Evolutionary conservation across 768 basidiomycete genomes (phyloP).

Genomic region (Tephrocybe sp.): DNA sequence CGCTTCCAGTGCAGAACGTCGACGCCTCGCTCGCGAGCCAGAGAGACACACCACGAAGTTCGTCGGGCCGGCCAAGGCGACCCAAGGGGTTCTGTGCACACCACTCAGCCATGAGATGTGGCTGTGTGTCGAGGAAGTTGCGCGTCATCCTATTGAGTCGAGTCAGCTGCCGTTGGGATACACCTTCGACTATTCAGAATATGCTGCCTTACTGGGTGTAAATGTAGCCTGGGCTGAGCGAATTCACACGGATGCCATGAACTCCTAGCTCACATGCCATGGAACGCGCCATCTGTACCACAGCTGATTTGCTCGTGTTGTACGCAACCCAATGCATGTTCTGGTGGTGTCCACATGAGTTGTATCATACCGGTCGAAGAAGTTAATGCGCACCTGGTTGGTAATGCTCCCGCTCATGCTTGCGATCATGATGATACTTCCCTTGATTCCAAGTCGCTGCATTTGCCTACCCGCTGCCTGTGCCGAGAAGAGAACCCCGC

Average conservation of each 20-base stretch:
- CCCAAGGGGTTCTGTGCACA: constrained; percentile 59
- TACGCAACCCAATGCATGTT: constrained; percentile 70
- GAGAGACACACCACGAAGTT: constrained; percentile 61
- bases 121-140: constrained; percentile 51
- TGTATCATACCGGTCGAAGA: neutral
- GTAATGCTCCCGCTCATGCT: constrained; percentile 63
- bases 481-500: constrained; percentile 55
- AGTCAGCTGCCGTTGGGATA: neutral
- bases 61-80: constrained; percentile 63
- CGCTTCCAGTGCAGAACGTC: constrained; percentile 72
- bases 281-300: constrained; percentile 75
- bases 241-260: constrained; percentile 68
- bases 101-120: constrained; percentile 55
- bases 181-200: too few relatives aligned
- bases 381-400: constrained; percentile 42
- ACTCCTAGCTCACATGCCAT: constrained; percentile 74
- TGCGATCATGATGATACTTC: constrained; percentile 58
- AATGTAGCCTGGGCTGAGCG: constrained; percentile 70
- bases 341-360: constrained; percentile 24
- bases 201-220: constrained; percentile 47
- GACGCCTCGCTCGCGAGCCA: constrained; percentile 73
- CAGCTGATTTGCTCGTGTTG: constrained; percentile 73
- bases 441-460: constrained; percentile 41
- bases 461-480: constrained; percentile 61
- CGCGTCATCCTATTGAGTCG: constrained; percentile 51